A percentile compares a stretch with the other conserved stretches of the same genome.
phyloP scores from a whole-genome alignment of 2,329 filamentous ascomycete species.

The Diplodia seriata region DNA sequence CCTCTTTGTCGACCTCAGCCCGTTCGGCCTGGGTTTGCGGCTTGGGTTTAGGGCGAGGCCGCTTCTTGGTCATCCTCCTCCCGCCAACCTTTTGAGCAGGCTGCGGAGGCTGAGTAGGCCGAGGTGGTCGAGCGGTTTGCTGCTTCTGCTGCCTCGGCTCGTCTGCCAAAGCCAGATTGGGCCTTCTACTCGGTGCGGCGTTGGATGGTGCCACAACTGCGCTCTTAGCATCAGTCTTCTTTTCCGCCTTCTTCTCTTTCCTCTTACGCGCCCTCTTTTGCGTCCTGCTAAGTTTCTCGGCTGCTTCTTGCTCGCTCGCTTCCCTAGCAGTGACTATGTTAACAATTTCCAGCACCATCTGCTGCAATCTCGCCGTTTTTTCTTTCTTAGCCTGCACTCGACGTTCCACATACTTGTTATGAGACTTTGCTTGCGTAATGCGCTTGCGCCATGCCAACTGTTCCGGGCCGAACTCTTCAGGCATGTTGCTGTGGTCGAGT shows the following conservation, averaged over 20 bases:
- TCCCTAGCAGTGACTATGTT: not conserved
- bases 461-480: not conserved
- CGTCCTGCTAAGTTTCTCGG: not conserved
- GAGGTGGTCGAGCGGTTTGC: not conserved
- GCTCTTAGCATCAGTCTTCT: not conserved
- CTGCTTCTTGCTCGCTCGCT: not conserved
- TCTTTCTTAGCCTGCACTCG: not conserved
- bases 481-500: not conserved
- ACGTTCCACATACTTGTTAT: not conserved
- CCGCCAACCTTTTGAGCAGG: not conserved
- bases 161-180: not conserved
- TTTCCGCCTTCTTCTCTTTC: not conserved
- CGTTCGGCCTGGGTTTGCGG: not conserved
- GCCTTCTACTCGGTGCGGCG: not conserved
- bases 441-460: not conserved
- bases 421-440: not conserved
- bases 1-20: not conserved
- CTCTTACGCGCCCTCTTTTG: conserved; percentile 6
- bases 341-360: not conserved
- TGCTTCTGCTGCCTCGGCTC: not conserved
- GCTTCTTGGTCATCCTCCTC: not conserved
- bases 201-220: not conserved
- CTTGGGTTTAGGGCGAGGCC: not conserved
- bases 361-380: not conserved
- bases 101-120: not conserved